A percentile compares a stretch with the other conserved stretches of the same genome.
These are phyloP conservation scores for Papiliotrema flavescens DNA, from an alignment of 1,284 basidiomycete genomes.

Conservation along the genomic window DNA sequence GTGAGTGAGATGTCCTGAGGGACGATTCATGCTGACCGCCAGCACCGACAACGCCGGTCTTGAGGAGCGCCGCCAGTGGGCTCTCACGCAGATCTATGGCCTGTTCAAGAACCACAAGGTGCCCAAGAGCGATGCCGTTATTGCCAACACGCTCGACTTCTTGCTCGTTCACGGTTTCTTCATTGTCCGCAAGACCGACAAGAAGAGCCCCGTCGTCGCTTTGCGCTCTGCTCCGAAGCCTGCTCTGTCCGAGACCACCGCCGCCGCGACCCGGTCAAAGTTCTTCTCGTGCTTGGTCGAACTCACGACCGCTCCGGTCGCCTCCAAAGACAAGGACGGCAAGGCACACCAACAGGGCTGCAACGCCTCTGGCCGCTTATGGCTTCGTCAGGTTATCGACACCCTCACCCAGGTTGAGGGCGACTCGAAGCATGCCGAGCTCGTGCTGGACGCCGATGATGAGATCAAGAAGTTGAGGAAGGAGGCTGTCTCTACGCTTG, in stretches of 20 bases:
- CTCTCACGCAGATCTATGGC: conserved; percentile 77
- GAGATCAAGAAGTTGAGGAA: conserved; percentile 55
- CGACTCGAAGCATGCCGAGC: conserved; percentile 67
- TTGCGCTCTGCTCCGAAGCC: conserved; percentile 63
- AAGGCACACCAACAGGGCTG: conserved; percentile 59
- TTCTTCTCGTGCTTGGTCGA: conserved; percentile 74
- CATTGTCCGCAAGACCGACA: conserved; percentile 63
- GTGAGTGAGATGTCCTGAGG: conserved; percentile 11
- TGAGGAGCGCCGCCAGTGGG: conserved; percentile 62
- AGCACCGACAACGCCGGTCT: conserved; percentile 35
- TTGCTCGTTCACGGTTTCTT: conserved; percentile 80
- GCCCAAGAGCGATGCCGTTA: conserved; percentile 75
- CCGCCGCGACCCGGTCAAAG: conserved; percentile 62
- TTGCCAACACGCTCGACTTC: conserved; percentile 73
- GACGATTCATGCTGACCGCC: not conserved
- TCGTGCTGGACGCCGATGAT: conserved; percentile 58
- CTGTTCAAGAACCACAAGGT: conserved; percentile 76
- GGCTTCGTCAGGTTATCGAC: conserved; percentile 68
- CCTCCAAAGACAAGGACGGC: conserved; percentile 61
- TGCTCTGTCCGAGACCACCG: conserved; percentile 66
- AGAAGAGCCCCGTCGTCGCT: conserved; percentile 60
- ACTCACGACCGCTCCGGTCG: conserved; percentile 59
- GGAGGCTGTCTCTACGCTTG: conserved; percentile 54
- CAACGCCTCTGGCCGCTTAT: conserved; percentile 69
- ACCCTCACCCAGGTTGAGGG: conserved; percentile 59